phyloP scores from a whole-genome alignment of 176 grass and related monocot species.

The Aegilops longissima region DNA sequence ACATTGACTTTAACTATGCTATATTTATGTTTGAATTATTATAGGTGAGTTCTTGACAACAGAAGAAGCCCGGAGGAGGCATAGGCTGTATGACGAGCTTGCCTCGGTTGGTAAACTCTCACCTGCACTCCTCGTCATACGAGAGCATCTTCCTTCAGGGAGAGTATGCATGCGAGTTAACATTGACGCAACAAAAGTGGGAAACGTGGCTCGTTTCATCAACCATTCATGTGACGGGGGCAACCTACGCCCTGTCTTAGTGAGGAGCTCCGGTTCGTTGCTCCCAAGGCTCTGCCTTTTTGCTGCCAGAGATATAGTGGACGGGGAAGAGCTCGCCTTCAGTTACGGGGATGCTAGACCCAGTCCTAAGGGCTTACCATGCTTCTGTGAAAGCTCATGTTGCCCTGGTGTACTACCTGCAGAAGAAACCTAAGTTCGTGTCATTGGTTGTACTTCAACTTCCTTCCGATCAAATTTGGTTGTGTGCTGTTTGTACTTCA shows the following conservation, averaged over 20 bases:
- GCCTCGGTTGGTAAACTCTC: conserved; percentile 51
- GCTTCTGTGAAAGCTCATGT: conserved; percentile 61
- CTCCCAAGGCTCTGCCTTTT: conserved; percentile 92
- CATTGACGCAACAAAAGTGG: conserved; percentile 80
- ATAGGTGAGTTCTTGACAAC: conserved; percentile 83
- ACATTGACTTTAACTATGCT: not conserved
- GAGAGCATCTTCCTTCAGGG: conserved; percentile 86
- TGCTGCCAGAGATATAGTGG: conserved; percentile 50
- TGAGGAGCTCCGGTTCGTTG: conserved; percentile 61
- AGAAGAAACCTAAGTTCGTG: conserved; percentile 62
- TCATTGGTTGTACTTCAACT: not conserved
- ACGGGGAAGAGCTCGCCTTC: conserved; percentile 73
- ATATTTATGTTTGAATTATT: not conserved
- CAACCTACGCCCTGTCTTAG: conserved; percentile 72
- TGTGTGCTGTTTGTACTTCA: not conserved
- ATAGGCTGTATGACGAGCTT: conserved; percentile 69
- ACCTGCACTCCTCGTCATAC: conserved; percentile 70
- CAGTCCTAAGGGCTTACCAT: conserved; percentile 46
- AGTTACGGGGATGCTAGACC: conserved; percentile 59
- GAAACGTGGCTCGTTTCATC: conserved; percentile 79
- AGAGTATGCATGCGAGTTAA: conserved; percentile 84
- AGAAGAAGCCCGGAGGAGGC: conserved; percentile 60
- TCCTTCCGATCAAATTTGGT: not conserved
- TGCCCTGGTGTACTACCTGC: conserved; percentile 76
- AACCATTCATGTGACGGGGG: conserved; percentile 96